phyloP scores from a whole-genome alignment of 129 eudicot species.

The Flaveria robusta region DNA sequence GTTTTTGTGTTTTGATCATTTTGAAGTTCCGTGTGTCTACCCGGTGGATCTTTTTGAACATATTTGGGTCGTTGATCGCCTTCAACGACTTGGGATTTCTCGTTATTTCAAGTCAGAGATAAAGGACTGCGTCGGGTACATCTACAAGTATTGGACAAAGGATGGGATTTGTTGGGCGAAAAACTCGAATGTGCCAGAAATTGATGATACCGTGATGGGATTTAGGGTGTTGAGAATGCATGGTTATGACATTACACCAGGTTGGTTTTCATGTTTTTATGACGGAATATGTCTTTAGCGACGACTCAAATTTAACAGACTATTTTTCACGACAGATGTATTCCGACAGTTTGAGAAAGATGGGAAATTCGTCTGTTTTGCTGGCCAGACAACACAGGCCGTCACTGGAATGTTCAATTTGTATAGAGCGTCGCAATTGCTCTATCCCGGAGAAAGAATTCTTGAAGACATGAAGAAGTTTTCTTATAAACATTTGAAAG shows the following conservation, averaged over 20 bases:
- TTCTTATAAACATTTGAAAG: slow-evolving; percentile 50
- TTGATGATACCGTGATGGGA: slow-evolving; percentile 96
- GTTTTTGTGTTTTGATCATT: slow-evolving; percentile 16
- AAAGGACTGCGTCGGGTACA: slow-evolving; percentile 58
- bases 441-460: slow-evolving; percentile 64
- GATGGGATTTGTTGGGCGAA: slow-evolving; percentile 94
- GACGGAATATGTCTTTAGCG: not conserved
- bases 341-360: slow-evolving; percentile 66
- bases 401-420: slow-evolving; percentile 92
- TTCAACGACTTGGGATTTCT: slow-evolving; percentile 83
- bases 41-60: slow-evolving; percentile 97
- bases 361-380: slow-evolving; percentile 75
- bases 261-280: slow-evolving; percentile 35
- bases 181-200: slow-evolving; percentile 74
- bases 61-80: slow-evolving; percentile 75
- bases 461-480: slow-evolving; percentile 66
- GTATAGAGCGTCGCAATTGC: slow-evolving; percentile 74
- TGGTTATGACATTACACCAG: slow-evolving; percentile 70
- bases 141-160: slow-evolving; percentile 70
- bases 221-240: slow-evolving; percentile 84
- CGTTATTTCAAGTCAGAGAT: slow-evolving; percentile 71
- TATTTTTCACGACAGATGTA: slow-evolving; percentile 53
- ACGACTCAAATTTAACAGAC: not conserved
- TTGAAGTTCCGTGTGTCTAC: slow-evolving; percentile 80
- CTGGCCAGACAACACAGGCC: slow-evolving; percentile 86